phyloP scores from a whole-genome alignment of 257 asterid genomes.

The Nemophila menziesii region DNA sequence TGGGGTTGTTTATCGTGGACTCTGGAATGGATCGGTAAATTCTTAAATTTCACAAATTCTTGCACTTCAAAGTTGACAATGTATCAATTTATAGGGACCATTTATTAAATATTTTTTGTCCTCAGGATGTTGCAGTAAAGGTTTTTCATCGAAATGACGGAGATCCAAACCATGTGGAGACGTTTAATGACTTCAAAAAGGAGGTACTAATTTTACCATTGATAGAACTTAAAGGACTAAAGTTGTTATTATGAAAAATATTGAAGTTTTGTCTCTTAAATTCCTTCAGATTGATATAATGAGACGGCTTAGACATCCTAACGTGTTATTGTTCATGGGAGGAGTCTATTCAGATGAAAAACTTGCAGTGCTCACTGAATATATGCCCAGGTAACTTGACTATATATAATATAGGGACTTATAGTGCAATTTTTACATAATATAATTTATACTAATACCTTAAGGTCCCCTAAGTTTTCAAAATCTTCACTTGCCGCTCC shows the following conservation, averaged over 20 bases:
- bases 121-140: slow-evolving; percentile 79
- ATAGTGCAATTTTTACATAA: no score
- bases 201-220: slow-evolving; percentile 33
- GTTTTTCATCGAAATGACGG: slow-evolving; percentile 49
- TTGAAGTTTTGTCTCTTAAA: neutral
- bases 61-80: neutral
- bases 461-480: no score
- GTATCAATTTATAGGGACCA: slow-evolving; percentile 1
- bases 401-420: no score
- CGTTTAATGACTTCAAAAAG: slow-evolving; percentile 39
- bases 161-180: slow-evolving; percentile 31
- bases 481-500: no score
- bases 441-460: no score
- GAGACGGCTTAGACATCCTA: slow-evolving; percentile 73
- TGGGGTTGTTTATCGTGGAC: slow-evolving; percentile 56
- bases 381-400: slow-evolving; percentile 37
- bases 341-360: slow-evolving; percentile 50
- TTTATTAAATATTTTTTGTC: slow-evolving; percentile 6
- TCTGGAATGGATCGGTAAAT: slow-evolving; percentile 69
- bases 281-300: slow-evolving; percentile 46
- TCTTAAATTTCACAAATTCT: slow-evolving; percentile 5
- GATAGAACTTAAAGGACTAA: neutral
- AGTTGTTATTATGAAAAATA: neutral
- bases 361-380: slow-evolving; percentile 62
- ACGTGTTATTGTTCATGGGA: slow-evolving; percentile 70